Evolutionary conservation across 352 stramenopile genomes (phyloP).

Genomic region (Phytophthora niederhauseri): DNA sequence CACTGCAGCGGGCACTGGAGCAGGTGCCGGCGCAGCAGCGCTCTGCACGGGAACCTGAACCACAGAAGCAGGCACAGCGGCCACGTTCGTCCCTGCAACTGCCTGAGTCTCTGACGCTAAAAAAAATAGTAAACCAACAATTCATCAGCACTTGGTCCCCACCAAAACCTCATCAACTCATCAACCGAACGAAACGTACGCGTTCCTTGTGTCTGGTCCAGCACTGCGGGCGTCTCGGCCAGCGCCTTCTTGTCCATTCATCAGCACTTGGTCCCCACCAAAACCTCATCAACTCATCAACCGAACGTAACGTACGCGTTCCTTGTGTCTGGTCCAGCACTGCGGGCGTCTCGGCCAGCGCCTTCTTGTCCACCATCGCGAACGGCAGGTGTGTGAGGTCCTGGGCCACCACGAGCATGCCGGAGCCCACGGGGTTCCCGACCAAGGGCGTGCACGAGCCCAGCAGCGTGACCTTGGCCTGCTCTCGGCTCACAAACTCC

Average conservation of each 20-base stretch:
- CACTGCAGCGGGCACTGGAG: slow-evolving; percentile 18
- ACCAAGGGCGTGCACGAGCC: slow-evolving; percentile 75
- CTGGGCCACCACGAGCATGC: slow-evolving; percentile 84
- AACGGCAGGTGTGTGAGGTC: slow-evolving; percentile 63
- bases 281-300: background rate
- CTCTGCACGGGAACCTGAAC: slow-evolving; percentile 16
- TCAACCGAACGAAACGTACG: slow-evolving; percentile 31
- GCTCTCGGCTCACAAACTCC: slow-evolving; percentile 63
- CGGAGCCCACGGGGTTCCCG: slow-evolving; percentile 72
- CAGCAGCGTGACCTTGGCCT: slow-evolving; percentile 66
- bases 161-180: background rate
- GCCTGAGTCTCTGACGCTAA: slow-evolving; percentile 33
- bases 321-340: slow-evolving; percentile 53
- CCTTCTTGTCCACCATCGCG: slow-evolving; percentile 45
- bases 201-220: slow-evolving; percentile 51
- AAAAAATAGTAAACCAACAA: slow-evolving; percentile 14
- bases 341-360: slow-evolving; percentile 58
- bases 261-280: background rate
- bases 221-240: slow-evolving; percentile 59
- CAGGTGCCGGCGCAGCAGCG: slow-evolving; percentile 22
- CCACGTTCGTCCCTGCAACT: slow-evolving; percentile 7
- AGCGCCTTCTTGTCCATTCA: slow-evolving; percentile 42
- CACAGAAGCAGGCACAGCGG: slow-evolving; percentile 9
- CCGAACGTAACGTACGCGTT: slow-evolving; percentile 39
- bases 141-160: background rate